Evolutionary conservation across 441 rosid genomes (phyloP), one percentile per base, ranked within the genome.

Genomic region (Mallotus japonicus): DNA sequence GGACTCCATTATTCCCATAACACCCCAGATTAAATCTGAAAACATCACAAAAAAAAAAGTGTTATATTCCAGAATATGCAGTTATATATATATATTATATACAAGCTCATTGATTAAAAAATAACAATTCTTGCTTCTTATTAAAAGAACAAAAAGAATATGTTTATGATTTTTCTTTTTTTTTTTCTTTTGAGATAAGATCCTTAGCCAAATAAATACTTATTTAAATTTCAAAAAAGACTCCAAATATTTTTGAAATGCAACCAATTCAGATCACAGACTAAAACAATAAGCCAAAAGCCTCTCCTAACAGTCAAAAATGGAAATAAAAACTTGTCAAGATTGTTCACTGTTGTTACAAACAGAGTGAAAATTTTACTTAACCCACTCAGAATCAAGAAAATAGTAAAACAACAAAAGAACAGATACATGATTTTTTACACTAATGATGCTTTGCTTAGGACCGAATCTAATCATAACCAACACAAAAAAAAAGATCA

Each of bases 1-100:
- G 15, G 91, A 81, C 71, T 90, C 96, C 97, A 92, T 90, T 65
- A 28, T 60, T 74, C 72, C 62, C 20, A 78, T 69, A 58, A 75
- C 46, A 32, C 56, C 73, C 71, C 34, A 37, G 32, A 53, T 22
- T 64, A 76, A 69, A 81, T 79, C 90, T 86, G 86, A 62, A 71
- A 82, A 50, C 54, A 73, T 46, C 17, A 24, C 16, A 62, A 55
- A 50, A 12, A 34, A 28, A 50, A 10, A 22, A 16, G 4, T 60
- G 22, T 42, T 24, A 57, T 54, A 56, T 65, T n/a, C 37, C 73
- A 57, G 44, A 75, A 42, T 46, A 59, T 28, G 32, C 32, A 28
- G 2, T 28, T 1, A 28, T 28, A 28, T 28, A 28, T 28, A 28
- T 2, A 28, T 28, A 28, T 28, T 2, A 28, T 28, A 28, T 28